Evolutionary conservation across 2,329 filamentous ascomycete genomes (phyloP), one percentile per base, ranked within the genome.

Genomic region (Nemania sp.): DNA sequence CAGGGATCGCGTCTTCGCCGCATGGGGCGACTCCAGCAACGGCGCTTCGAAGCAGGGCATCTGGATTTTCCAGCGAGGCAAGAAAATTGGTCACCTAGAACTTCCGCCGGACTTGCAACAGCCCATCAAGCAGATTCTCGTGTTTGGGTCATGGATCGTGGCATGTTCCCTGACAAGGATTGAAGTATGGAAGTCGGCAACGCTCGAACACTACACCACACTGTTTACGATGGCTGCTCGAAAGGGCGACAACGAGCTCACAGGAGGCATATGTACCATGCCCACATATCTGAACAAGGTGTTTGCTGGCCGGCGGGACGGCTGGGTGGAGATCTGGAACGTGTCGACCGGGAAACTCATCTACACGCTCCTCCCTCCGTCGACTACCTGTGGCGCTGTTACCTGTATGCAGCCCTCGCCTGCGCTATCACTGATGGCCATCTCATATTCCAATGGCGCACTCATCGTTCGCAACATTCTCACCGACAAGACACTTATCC

Each of bases 231-330:
- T 81, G 55, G 76, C 81, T 1, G 74, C 79, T 1, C 75, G 75
- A 57, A 77, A 83, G 26, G 80, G 80, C 17, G 82, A 83, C 50
- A 86, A 85, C 62, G 77, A 86, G 61, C 84, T 97, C 52, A 91
- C 89, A 0, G 89, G 89, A 20, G 85, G 87, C 44, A 81, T 96
- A 62, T 88, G 86, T 68, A 95, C 84, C 65, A 91, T 97, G 87
- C 92, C 93, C 1, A 97, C 94, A 0, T 96, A 91, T 71, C 74
- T 99, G 56, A 99, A 99, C 78, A 99, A 99, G 73, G 83, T 99
- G 39, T 91, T 97, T 61, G 89, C 91, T 2, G 95, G 91, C 8
- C 86, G 91, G 64, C 83, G 82, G 59, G 91, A 99, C 70, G 94
- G 94, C 6, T 88, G 86, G 71, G 86, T 97, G 7, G 94, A 99